phyloP scores from a whole-genome alignment of 169 alveolate species.

The Cryptosporidium tyzzeri region DNA sequence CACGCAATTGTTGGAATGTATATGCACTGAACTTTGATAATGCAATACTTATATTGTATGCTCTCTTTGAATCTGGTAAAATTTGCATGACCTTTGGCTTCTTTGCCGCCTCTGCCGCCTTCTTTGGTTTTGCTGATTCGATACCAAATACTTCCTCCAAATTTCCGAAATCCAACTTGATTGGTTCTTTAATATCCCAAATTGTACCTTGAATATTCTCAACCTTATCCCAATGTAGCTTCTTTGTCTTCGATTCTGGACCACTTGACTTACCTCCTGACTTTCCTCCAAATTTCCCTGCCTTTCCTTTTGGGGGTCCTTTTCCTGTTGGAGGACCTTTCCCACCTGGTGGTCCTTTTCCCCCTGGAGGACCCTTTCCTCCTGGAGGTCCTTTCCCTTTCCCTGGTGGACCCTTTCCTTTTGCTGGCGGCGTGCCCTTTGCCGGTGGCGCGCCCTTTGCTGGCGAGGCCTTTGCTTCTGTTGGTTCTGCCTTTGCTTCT shows the following conservation, averaged over 20 bases:
- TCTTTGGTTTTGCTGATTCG: conserved; percentile 83
- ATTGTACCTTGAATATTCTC: conserved; percentile 89
- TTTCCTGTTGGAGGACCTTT: conserved; percentile 80
- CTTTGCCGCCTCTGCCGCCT: conserved; percentile 82
- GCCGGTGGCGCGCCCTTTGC: conserved; percentile 64
- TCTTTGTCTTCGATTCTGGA: conserved; percentile 81
- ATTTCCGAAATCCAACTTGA: conserved; percentile 78
- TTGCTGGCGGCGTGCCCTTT: conserved; percentile 58
- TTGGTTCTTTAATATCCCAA: conserved; percentile 78
- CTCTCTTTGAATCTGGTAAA: conserved; percentile 91
- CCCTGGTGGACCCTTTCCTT: conserved; percentile 38
- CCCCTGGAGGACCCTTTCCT: conserved; percentile 76
- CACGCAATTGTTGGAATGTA: conserved; percentile 89
- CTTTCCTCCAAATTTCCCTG: conserved; percentile 76
- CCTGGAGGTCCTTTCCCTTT: conserved; percentile 63
- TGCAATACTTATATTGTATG: conserved; percentile 91
- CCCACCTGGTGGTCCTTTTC: conserved; percentile 80
- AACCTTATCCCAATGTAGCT: conserved; percentile 92
- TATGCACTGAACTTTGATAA: conserved; percentile 89
- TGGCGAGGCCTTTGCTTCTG: conserved; percentile 5
- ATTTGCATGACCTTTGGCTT: conserved; percentile 85
- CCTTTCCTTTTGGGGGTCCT: conserved; percentile 84
- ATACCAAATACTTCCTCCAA: conserved; percentile 83
- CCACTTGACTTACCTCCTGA: conserved; percentile 83
- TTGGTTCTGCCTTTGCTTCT: background rate